Percentiles rank a stretch among this genome's conserved stretches.
Evolutionary conservation across 495 filamentous ascomycete species (phyloP).

Genomic region (Eremomyces bilateralis): DNA sequence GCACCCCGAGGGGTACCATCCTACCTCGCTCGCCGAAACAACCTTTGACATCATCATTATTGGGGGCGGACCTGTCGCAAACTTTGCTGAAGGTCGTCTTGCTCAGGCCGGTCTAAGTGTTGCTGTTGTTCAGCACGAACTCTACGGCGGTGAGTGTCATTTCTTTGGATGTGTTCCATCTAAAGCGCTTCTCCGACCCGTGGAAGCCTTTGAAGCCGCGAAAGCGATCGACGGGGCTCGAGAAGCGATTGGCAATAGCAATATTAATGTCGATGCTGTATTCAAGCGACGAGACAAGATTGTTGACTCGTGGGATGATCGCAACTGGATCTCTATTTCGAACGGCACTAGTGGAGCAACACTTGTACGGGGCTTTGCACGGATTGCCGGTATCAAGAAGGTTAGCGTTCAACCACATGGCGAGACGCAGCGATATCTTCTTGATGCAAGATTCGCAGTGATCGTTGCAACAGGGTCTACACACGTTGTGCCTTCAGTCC

Average conservation of each 20-base stretch:
- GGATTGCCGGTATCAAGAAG: constrained; percentile 3
- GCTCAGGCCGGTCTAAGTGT: constrained; percentile 6
- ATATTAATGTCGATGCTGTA: constrained; percentile 8
- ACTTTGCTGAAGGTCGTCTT: constrained; percentile 1
- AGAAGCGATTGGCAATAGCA: constrained; percentile 4
- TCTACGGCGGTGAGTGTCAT: constrained; percentile 12
- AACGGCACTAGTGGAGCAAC: neutral
- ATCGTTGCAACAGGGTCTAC: constrained; percentile 6
- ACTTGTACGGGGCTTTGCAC: constrained; percentile 1
- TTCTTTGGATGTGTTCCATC: constrained; percentile 11
- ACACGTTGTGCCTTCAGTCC: constrained; percentile 6
- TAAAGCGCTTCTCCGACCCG: constrained; percentile 11
- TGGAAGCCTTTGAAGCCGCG: constrained; percentile 9
- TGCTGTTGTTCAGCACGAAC: constrained; percentile 7
- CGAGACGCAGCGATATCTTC: constrained; percentile 1
- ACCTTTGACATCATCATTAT: constrained; percentile 9
- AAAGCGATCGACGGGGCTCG: constrained; percentile 8
- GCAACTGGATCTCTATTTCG: neutral
- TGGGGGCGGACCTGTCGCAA: constrained; percentile 6
- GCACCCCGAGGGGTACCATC: neutral
- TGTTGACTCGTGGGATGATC: constrained; percentile 6
- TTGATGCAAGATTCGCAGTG: constrained; percentile 8
- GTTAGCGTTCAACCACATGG: constrained; percentile 3
- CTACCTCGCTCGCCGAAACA: constrained; percentile 3
- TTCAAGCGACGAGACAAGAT: constrained; percentile 10